Percentiles rank a stretch among this genome's conserved stretches.
Conservation (phyloP, 2,329 filamentous ascomycete genomes). For the Stemphylium lycopersici region DNA sequence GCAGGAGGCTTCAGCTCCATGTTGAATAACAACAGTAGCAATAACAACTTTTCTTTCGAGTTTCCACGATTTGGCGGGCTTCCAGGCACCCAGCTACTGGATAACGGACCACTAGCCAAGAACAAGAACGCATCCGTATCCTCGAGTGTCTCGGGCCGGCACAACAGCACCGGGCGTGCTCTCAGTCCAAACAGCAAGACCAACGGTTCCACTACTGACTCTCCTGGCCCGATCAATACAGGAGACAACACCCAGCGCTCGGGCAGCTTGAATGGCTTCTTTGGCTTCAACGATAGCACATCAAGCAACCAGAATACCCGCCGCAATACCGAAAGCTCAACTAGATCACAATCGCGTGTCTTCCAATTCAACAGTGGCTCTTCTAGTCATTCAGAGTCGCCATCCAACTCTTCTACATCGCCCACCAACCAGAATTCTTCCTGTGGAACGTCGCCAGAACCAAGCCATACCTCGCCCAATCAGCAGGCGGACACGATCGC, state of each 20-base stretch:
- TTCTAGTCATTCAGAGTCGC: constrained; percentile 56
- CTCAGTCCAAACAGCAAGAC: constrained; percentile 46
- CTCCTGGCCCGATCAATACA: constrained; percentile 36
- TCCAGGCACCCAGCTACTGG: constrained; percentile 61
- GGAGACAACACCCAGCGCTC: constrained; percentile 48
- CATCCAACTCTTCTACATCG: constrained; percentile 59
- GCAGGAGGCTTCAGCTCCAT: constrained; percentile 53
- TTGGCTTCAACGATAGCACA: constrained; percentile 26
- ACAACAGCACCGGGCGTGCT: constrained; percentile 42
- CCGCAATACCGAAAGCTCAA: constrained; percentile 52
- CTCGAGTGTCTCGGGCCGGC: constrained; percentile 33
- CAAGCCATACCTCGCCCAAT: constrained; percentile 73
- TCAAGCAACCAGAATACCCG: constrained; percentile 20
- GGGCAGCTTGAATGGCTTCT: constrained; percentile 37
- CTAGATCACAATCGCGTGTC: constrained; percentile 51
- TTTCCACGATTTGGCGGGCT: constrained; percentile 92
- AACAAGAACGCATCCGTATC: constrained; percentile 36
- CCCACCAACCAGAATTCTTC: constrained; percentile 60
- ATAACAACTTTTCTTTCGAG: constrained; percentile 90
- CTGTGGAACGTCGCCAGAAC: constrained; percentile 80
- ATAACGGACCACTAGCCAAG: constrained; percentile 51
- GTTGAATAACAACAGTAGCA: constrained; percentile 64
- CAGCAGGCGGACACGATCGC: constrained; percentile 66
- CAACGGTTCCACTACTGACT: constrained; percentile 32
- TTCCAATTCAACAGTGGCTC: constrained; percentile 59